Conservation (phyloP, 306 rosid species). For the Malus orientalis region DNA sequence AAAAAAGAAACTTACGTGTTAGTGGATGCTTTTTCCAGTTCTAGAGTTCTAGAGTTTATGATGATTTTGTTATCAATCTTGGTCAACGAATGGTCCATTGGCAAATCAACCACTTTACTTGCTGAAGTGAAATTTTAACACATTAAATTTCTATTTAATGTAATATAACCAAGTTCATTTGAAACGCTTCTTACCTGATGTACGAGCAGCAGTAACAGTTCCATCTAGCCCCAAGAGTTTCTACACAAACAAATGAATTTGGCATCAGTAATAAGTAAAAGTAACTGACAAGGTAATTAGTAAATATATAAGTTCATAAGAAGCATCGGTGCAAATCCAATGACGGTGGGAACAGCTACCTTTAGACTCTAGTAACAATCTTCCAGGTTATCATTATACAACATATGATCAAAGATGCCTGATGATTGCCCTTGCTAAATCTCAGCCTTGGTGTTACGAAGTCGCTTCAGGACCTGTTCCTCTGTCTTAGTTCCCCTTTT, state of each 20-base stretch:
- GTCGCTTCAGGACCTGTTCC: slow-evolving; percentile 81
- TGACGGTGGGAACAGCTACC: slow-evolving; percentile 24
- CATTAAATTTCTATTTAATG: slow-evolving; percentile 3
- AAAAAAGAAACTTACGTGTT: slow-evolving; percentile 51
- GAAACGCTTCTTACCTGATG: slow-evolving; percentile 40
- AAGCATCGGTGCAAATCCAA: not conserved
- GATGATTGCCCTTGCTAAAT: slow-evolving; percentile 75
- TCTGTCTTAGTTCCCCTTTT: slow-evolving; percentile 87
- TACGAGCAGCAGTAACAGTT: slow-evolving; percentile 20
- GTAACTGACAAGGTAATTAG: too few species aligned
- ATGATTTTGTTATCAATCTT: slow-evolving; percentile 52
- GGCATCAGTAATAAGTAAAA: not conserved
- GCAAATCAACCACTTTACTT: slow-evolving; percentile 42
- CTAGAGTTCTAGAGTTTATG: slow-evolving; percentile 41
- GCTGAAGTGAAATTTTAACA: slow-evolving; percentile 24
- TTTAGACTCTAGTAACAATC: slow-evolving; percentile 61
- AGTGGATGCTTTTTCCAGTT: slow-evolving; percentile 38
- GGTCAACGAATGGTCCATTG: slow-evolving; percentile 41
- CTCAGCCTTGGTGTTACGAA: slow-evolving; percentile 71
- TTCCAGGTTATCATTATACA: slow-evolving; percentile 73
- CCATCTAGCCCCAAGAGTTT: slow-evolving; percentile 65
- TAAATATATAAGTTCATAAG: too few species aligned
- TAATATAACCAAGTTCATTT: not conserved
- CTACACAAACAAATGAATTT: slow-evolving; percentile 26
- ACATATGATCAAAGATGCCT: slow-evolving; percentile 54